Base-by-base conservation (phyloP, 1,284 basidiomycete species). In the Exobasidium cylindrosporum region DNA sequence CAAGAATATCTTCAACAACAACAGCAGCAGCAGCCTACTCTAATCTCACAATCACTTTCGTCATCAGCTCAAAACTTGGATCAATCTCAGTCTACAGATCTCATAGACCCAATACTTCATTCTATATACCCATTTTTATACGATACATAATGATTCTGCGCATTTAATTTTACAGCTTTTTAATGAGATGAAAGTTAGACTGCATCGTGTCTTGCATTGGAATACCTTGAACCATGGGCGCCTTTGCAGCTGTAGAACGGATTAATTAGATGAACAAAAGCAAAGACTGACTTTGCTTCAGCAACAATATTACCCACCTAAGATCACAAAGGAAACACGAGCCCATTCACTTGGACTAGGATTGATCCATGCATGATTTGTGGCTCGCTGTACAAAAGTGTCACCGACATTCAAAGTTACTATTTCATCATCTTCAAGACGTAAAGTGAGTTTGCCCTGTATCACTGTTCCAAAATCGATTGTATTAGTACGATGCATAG, bases 361-460 rank as follows among this genome's bases (percentile, higher is more conserved):
- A 50, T 50, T 50, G 7, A 29, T 29, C 47, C 47, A 50, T 29
- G 21, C 28, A 29, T 50, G 47, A 23, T 23, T 50, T 50, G 47
- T 50, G 21, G 10, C 47, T 23, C 47, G 7, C 21, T 50, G 47
- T 10, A 50, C 47, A 29, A 23, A 50, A 7, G 47, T 50, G 21
- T 50, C 47, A 10, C 47, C 47, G 13, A 21, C 28, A 10, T 50
- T 7, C 21, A 50, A 29, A 10, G 23, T 10, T 10, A 50, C 47
- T 21, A 21, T 23, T 29, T 50, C 21, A 50, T 14, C 21, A 10
- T 23, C 47, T 10, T 50, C 47, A 10, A 50, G 13, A 7, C 23
- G 10, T 29, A 50, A 29, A 10, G 21, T 10, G 21, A 50, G 21
- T 21, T 7, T 10, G 23, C 47, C 47, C 13, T 50, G 7, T 29